These are phyloP conservation scores for Candida sithepensis DNA, from an alignment of 805 yeast species.

Conservation along the genomic window DNA sequence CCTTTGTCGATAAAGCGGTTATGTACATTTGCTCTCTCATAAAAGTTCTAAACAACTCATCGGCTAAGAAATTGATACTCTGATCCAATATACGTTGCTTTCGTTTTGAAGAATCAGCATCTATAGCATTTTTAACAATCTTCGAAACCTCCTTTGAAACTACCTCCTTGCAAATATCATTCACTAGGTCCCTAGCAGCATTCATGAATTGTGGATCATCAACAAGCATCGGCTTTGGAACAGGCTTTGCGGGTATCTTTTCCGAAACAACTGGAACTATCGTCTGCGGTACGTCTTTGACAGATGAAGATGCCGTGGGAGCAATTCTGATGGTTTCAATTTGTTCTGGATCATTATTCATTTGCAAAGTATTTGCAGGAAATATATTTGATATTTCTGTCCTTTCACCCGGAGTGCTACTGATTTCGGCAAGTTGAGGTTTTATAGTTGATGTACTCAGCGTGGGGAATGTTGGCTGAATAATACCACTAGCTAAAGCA, in stretches of 20 bases:
- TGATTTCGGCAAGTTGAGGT: no score
- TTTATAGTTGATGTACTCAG: no score
- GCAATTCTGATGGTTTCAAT: not conserved
- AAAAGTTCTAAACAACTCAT: constrained; percentile 57
- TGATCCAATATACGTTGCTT: constrained; percentile 17
- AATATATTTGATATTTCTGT: no score
- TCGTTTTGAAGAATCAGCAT: constrained; percentile 4
- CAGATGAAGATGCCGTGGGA: not conserved
- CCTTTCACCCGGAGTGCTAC: no score
- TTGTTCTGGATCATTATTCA: no score
- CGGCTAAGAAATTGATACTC: constrained; percentile 38
- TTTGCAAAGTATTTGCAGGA: no score
- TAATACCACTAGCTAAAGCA: not conserved
- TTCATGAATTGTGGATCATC: constrained; percentile 26
- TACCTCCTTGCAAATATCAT: constrained; percentile 21
- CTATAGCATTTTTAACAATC: constrained; percentile 5
- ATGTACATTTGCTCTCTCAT: constrained; percentile 52
- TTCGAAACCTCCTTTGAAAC: constrained; percentile 27
- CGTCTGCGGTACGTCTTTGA: not conserved
- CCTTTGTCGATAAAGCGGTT: constrained; percentile 38
- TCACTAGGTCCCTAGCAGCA: constrained; percentile 28
- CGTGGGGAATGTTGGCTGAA: not conserved
- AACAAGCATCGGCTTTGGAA: constrained; percentile 18
- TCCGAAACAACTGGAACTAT: not conserved
- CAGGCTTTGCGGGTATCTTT: not conserved